Conservation (phyloP, 2,329 filamentous ascomycete species). For the Amesomyces nigricolor region DNA sequence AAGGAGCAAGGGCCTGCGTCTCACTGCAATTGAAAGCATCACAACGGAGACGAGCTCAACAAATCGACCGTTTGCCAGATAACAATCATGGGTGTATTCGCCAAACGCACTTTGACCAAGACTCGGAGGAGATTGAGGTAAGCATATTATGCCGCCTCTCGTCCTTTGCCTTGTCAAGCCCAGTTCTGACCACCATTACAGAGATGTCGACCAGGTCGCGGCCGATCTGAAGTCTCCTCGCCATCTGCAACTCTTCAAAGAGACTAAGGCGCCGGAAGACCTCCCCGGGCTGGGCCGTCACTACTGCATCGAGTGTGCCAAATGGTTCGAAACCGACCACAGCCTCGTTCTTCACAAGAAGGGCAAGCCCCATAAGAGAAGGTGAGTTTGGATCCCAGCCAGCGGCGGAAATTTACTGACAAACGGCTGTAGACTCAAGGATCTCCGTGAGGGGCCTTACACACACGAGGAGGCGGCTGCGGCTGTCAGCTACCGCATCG, state of each 20-base stretch:
- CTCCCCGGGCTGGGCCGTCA: slow-evolving; percentile 77
- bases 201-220: slow-evolving; percentile 89
- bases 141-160: too few species aligned
- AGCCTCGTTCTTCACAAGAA: slow-evolving; percentile 71
- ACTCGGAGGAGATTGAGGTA: too few species aligned
- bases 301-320: slow-evolving; percentile 91
- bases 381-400: slow-evolving; percentile 43
- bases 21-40: too few species aligned
- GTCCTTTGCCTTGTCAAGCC: too few species aligned
- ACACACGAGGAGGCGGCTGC: slow-evolving; percentile 82
- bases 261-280: slow-evolving; percentile 75
- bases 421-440: slow-evolving; percentile 60
- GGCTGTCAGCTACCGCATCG: slow-evolving; percentile 64
- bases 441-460: slow-evolving; percentile 78
- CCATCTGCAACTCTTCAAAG: slow-evolving; percentile 74
- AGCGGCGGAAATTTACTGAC: neutral
- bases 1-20: too few species aligned
- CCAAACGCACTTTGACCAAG: too few species aligned
- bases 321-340: slow-evolving; percentile 85
- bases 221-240: slow-evolving; percentile 71
- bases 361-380: slow-evolving; percentile 90
- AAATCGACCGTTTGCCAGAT: too few species aligned
- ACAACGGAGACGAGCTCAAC: too few species aligned
- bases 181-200: slow-evolving; percentile 33
- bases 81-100: neutral